phyloP scores from a whole-genome alignment of 1,284 basidiomycete species.

The Clitocybe nebularis region DNA sequence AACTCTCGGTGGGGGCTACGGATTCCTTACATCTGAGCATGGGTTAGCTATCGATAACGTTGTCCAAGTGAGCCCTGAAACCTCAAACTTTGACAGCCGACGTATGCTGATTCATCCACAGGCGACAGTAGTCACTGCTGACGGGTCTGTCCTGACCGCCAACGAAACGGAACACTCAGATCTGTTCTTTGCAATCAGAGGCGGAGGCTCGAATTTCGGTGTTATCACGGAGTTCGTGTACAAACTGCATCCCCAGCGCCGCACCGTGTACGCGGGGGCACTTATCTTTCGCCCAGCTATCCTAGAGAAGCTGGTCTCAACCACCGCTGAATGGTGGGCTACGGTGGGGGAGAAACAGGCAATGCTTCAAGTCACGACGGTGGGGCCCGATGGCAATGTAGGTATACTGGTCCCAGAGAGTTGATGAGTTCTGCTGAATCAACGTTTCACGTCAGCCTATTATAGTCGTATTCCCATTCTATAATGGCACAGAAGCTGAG shows the following conservation, averaged over 20 bases:
- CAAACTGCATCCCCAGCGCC: slow-evolving; percentile 34
- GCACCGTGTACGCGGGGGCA: slow-evolving; percentile 29
- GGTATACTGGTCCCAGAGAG: neutral
- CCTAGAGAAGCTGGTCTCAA: slow-evolving; percentile 22
- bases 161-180: slow-evolving; percentile 34
- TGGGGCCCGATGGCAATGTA: slow-evolving; percentile 20
- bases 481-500: slow-evolving; percentile 37
- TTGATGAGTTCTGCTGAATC: neutral
- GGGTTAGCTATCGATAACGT: slow-evolving; percentile 45
- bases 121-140: slow-evolving; percentile 40
- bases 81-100: no score
- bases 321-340: slow-evolving; percentile 19
- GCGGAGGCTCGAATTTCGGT: slow-evolving; percentile 48
- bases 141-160: slow-evolving; percentile 33
- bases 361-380: slow-evolving; percentile 21
- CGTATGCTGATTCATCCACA: slow-evolving; percentile 14
- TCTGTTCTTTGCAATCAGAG: slow-evolving; percentile 46
- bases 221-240: slow-evolving; percentile 43
- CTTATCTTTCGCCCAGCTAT: slow-evolving; percentile 24
- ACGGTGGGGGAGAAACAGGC: slow-evolving; percentile 21
- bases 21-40: slow-evolving; percentile 36
- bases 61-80: slow-evolving; percentile 23
- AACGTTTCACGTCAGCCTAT: slow-evolving; percentile 22
- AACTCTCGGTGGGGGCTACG: slow-evolving; percentile 45
- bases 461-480: slow-evolving; percentile 31